These are phyloP conservation scores for Oxyria digyna DNA, from an alignment of 148 eudicot genomes.

Conservation along the genomic window DNA sequence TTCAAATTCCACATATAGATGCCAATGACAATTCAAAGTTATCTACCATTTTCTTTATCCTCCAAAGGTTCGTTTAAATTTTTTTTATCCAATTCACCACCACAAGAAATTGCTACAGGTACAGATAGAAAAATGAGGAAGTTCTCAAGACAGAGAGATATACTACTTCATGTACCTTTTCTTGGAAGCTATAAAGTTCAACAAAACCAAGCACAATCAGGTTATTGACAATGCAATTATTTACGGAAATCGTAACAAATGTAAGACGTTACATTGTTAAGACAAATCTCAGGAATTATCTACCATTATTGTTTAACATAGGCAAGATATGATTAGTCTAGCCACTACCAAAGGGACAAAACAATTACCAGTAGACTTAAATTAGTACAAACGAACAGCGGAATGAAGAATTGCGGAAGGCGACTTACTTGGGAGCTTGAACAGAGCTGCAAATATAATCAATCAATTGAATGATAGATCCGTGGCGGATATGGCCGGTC, in stretches of 20 bases:
- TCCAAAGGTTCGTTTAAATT: not conserved
- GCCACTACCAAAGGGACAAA: not conserved
- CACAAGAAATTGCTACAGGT: not conserved
- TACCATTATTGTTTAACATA: not conserved
- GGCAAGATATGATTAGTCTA: not conserved
- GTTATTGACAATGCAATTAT: not conserved
- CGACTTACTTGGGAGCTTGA: constrained; percentile 63
- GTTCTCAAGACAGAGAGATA: not conserved
- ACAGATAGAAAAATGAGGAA: not conserved
- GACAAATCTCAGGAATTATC: not conserved
- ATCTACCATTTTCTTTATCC: not conserved
- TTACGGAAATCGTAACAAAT: not conserved
- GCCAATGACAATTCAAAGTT: not conserved
- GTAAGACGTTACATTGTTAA: not conserved
- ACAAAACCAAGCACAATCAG: not conserved
- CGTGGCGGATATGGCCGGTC: constrained; percentile 36
- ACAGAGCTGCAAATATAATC: constrained; percentile 70
- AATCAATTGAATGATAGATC: constrained; percentile 80
- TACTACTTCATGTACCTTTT: not conserved
- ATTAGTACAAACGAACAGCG: not conserved
- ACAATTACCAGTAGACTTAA: not conserved
- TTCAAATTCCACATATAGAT: not conserved
- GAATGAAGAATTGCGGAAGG: not conserved
- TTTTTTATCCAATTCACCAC: not conserved
- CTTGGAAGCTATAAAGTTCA: not conserved